phyloP scores from a whole-genome alignment of 2,329 filamentous ascomycete genomes.

The Sporothrix inflata region DNA sequence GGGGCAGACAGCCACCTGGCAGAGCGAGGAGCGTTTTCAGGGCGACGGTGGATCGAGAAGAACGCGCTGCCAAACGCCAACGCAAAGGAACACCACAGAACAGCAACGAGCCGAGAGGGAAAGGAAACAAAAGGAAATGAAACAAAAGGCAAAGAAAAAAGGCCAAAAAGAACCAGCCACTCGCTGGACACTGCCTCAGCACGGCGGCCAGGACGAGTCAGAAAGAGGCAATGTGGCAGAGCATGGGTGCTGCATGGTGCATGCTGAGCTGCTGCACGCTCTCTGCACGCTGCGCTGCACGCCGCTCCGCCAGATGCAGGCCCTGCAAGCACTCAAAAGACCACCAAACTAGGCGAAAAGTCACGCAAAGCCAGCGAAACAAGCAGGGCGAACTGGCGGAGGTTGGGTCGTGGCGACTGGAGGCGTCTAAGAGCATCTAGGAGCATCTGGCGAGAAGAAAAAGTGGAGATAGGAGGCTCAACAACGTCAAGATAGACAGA shows the following conservation, averaged over 20 bases:
- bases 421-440: background rate
- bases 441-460: background rate
- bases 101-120: background rate
- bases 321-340: constrained; percentile 13
- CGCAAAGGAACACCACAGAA: background rate
- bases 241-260: constrained; percentile 13
- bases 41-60: background rate
- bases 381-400: constrained; percentile 21
- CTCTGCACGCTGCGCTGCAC: constrained; percentile 16
- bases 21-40: constrained; percentile 3
- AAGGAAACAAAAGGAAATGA: background rate
- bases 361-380: background rate
- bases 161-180: background rate
- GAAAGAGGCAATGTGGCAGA: constrained; percentile 11
- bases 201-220: constrained; percentile 10
- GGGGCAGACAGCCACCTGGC: background rate
- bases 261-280: constrained; percentile 6
- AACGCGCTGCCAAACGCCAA: background rate
- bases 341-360: background rate
- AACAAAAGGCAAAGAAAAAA: background rate
- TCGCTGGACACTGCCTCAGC: constrained; percentile 1
- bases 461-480: constrained; percentile 16
- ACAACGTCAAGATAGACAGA: background rate
- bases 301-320: constrained; percentile 20
- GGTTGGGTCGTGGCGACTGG: background rate